These are phyloP conservation scores for Aureobasidium sp. DNA, from an alignment of 2,329 filamentous ascomycete genomes.

Conservation along the genomic window DNA sequence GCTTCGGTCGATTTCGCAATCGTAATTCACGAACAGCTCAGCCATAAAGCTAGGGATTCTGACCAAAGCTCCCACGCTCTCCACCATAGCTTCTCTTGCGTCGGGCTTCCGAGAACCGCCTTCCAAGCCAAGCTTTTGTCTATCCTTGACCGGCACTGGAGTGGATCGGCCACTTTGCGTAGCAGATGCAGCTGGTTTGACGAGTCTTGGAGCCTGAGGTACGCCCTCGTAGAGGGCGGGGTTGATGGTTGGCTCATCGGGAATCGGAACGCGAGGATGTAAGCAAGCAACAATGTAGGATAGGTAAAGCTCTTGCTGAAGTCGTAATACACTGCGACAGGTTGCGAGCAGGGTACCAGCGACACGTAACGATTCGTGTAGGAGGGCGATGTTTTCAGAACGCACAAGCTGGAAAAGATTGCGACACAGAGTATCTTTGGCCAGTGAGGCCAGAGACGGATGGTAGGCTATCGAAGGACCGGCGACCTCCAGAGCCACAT, in stretches of 20 bases:
- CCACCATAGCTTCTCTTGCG: conserved; percentile 95
- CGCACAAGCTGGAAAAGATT: conserved; percentile 94
- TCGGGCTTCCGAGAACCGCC: conserved; percentile 89
- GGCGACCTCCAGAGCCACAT: conserved; percentile 92
- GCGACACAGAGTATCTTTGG: conserved; percentile 87
- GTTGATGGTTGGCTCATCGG: conserved; percentile 81
- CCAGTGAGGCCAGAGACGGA: conserved; percentile 76
- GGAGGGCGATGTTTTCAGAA: conserved; percentile 90
- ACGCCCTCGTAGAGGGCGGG: conserved; percentile 88
- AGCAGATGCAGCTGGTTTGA: conserved; percentile 71
- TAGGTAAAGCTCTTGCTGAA: conserved; percentile 93
- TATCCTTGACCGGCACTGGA: conserved; percentile 84
- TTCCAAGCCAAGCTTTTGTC: conserved; percentile 86
- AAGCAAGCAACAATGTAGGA: conserved; percentile 92
- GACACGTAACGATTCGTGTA: conserved; percentile 88
- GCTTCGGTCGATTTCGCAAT: conserved; percentile 84
- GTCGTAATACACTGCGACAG: conserved; percentile 80
- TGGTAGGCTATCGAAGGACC: conserved; percentile 92
- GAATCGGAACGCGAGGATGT: conserved; percentile 90
- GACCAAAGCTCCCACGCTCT: conserved; percentile 84
- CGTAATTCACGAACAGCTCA: conserved; percentile 96
- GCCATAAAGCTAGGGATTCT: conserved; percentile 92
- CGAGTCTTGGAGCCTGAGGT: conserved; percentile 79
- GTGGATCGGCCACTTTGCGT: conserved; percentile 74
- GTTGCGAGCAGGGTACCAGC: conserved; percentile 86